These are phyloP conservation scores for Didymella pinodella DNA, from an alignment of 2,329 filamentous ascomycete species.

Conservation along the genomic window DNA sequence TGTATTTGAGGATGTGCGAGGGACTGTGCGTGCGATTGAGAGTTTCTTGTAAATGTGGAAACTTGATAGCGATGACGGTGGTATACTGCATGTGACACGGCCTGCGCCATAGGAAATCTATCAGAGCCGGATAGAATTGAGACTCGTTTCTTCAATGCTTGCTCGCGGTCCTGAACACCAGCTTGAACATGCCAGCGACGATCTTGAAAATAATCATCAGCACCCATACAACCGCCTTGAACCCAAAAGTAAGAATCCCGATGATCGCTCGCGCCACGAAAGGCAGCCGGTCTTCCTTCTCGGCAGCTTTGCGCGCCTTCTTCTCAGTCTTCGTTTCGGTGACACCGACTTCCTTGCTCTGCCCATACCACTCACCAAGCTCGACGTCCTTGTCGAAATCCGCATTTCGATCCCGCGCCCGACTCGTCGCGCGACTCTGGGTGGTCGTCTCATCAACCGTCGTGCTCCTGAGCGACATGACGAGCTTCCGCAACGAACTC, in stretches of 20 bases:
- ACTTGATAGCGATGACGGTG: neutral
- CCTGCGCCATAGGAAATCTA: neutral
- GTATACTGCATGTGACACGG: neutral
- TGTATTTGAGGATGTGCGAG: neutral
- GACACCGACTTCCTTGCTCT: constrained; percentile 23
- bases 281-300: constrained; percentile 49
- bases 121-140: too few relatives aligned
- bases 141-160: neutral
- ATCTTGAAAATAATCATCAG: constrained; percentile 54
- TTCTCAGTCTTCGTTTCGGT: constrained; percentile 30
- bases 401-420: constrained; percentile 7
- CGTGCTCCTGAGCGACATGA: constrained; percentile 27
- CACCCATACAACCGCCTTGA: constrained; percentile 55
- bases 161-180: constrained; percentile 36
- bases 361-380: constrained; percentile 49
- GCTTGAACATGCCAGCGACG: constrained; percentile 50
- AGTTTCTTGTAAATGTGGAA: neutral
- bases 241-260: constrained; percentile 50
- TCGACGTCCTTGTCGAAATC: constrained; percentile 50
- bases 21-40: neutral
- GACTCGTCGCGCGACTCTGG: constrained; percentile 5
- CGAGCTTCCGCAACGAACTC: constrained; percentile 37
- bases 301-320: constrained; percentile 41
- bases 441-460: constrained; percentile 14
- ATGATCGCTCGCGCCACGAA: constrained; percentile 52